phyloP scores from a whole-genome alignment of 345 rosid genomes.

The Luvunga scandens region DNA sequence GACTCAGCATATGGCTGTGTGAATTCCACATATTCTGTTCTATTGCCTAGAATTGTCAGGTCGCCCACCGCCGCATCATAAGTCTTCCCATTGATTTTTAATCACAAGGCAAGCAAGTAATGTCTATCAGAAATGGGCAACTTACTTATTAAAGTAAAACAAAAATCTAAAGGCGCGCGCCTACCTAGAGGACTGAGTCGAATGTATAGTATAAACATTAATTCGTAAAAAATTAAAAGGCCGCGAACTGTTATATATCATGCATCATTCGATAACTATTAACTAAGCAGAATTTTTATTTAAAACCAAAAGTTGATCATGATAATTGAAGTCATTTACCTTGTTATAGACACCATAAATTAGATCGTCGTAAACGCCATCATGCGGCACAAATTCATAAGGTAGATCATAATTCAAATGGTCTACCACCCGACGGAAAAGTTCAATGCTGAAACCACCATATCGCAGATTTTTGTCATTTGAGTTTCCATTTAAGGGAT shows the following conservation, averaged over 20 bases:
- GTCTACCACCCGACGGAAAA: conserved; percentile 10
- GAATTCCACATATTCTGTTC: conserved; percentile 40
- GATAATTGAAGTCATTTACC: conserved; percentile 21
- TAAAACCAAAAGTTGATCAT: neutral
- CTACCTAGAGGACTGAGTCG: neutral
- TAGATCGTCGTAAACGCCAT: conserved; percentile 34
- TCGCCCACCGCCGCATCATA: conserved; percentile 42
- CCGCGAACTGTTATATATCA: too few species aligned
- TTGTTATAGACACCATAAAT: conserved; percentile 28
- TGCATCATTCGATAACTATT: too few species aligned
- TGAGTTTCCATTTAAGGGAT: neutral
- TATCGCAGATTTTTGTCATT: neutral
- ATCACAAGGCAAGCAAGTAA: conserved; percentile 1
- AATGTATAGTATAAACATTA: neutral
- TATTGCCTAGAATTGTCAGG: conserved; percentile 39
- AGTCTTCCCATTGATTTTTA: conserved; percentile 17
- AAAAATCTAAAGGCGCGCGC: too few species aligned
- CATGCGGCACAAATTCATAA: conserved; percentile 8
- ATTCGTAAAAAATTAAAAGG: too few species aligned
- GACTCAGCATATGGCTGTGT: conserved; percentile 50
- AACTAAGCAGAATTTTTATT: neutral
- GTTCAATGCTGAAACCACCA: conserved; percentile 41
- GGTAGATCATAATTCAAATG: conserved; percentile 14
- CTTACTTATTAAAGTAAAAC: neutral
- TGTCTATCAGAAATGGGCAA: neutral